Evolutionary conservation across 306 rosid species (phyloP), one percentile per base, ranked within the genome.

Genomic region (Alnus glutinosa): DNA sequence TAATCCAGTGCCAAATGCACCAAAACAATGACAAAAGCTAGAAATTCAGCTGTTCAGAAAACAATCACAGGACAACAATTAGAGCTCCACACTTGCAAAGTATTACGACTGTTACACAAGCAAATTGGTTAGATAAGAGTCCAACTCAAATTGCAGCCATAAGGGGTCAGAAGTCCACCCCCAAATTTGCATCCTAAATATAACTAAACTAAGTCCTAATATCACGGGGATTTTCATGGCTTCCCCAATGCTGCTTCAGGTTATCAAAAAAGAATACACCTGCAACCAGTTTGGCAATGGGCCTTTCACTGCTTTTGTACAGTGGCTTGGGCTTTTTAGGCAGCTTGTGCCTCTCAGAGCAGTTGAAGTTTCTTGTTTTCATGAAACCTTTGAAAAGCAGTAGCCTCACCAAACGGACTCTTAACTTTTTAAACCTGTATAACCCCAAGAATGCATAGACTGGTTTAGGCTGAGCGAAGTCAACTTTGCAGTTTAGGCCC

Each of bases 1-100:
- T 67, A 80, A 54, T 71, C 57, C 79, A 76, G 81, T 78, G 75
- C 74, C 73, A 76, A 71, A 79, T 70, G 75, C 78, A 84, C 83
- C 76, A 73, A 55, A 79, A 85, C 46, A 42, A 75, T 44, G 69
- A 72, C 74, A 32, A 73, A 74, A 78, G 52, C 58, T 55, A 77
- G 10, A 64, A 19, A 72, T 70, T 66, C n/a, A 30, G 58, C 34
- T 2, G 37, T 46, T 75, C 64, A 32, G 8, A 62, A 11, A 42
- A 36, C 75, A 74, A 18, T 58, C 54, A 73, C 61, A 47, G 76
- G 71, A 30, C 63, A 71, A 13, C 54, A 83, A 49, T 12, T 54
- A 54, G 14, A 81, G 75, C 70, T 75, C 37, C 63, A 59, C 39
- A 28, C 55, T 51, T 23, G 8, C 55, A 59, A 49, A 79, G 70